Evolutionary conservation across 2,329 filamentous ascomycete species (phyloP).

Genomic region (Phyllosticta citrichinensis): DNA sequence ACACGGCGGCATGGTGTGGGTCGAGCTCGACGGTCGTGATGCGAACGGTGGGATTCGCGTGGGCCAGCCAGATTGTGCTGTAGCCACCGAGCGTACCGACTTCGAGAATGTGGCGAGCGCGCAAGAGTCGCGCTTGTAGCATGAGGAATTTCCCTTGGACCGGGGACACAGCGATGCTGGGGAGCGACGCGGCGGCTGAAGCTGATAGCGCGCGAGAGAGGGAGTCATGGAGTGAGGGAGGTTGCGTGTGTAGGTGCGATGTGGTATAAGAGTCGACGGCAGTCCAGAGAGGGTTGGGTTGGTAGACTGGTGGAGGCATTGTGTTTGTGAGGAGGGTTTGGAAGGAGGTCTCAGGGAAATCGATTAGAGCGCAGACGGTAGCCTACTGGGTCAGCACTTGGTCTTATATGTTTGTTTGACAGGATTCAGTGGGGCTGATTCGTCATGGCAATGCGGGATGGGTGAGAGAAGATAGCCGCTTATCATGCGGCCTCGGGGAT

Average conservation of each 20-base stretch:
- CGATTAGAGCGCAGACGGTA: background rate
- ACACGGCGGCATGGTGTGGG: slow-evolving; percentile 36
- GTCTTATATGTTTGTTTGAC: background rate
- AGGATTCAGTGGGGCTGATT: background rate
- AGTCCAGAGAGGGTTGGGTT: slow-evolving; percentile 25
- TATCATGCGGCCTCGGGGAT: background rate
- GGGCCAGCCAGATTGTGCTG: slow-evolving; percentile 44
- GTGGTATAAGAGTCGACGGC: slow-evolving; percentile 30
- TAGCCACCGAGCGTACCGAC: slow-evolving; percentile 48
- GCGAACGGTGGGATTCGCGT: slow-evolving; percentile 23
- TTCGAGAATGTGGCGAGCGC: slow-evolving; percentile 34
- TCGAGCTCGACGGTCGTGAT: slow-evolving; percentile 45
- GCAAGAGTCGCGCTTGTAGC: slow-evolving; percentile 21
- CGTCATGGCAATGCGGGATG: background rate
- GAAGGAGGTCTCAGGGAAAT: background rate
- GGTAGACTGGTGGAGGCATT: too few species aligned
- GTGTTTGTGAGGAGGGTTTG: background rate
- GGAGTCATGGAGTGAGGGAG: slow-evolving; percentile 13
- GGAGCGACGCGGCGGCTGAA: slow-evolving; percentile 21
- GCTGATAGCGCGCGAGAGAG: slow-evolving; percentile 12
- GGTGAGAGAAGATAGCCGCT: background rate
- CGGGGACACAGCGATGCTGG: slow-evolving; percentile 26
- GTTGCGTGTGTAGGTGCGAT: slow-evolving; percentile 24
- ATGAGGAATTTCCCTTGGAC: slow-evolving; percentile 26
- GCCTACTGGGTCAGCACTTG: background rate